Percentiles rank a stretch among this genome's conserved stretches.
phyloP scores from a whole-genome alignment of 345 rosid species.

The Aethionema arabicum region DNA sequence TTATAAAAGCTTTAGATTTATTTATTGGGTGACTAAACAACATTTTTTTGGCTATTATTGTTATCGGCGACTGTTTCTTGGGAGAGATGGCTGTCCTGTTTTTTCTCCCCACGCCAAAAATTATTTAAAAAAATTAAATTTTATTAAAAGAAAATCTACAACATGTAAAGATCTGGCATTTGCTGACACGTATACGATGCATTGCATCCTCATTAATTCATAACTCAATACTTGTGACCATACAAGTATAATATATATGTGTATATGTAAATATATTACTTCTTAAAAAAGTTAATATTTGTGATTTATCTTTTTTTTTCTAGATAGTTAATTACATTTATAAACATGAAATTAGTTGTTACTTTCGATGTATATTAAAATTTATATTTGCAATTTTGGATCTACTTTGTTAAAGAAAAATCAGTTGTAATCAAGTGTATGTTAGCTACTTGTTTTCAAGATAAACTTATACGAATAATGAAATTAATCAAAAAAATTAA shows the following conservation, averaged over 20 bases:
- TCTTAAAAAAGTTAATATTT: too few species aligned
- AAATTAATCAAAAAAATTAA: too few species aligned
- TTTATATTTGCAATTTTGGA: too few species aligned
- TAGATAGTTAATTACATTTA: too few species aligned
- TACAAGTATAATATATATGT: not conserved
- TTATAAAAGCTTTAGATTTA: conserved; percentile 4
- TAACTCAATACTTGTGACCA: conserved; percentile 5
- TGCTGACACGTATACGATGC: conserved; percentile 26
- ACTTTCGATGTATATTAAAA: too few species aligned
- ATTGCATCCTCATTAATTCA: conserved; percentile 23
- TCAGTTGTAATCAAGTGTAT: too few species aligned
- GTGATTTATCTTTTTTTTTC: too few species aligned
- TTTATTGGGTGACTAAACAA: conserved; percentile 20
- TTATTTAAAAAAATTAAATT: not conserved
- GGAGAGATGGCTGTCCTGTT: conserved; percentile 31
- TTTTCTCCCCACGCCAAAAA: conserved; percentile 1
- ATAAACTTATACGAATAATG: too few species aligned
- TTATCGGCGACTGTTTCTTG: conserved; percentile 33
- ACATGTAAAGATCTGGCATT: not conserved
- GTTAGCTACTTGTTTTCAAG: too few species aligned
- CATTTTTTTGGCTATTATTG: conserved; percentile 36
- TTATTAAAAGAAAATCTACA: not conserved
- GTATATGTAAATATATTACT: too few species aligned
- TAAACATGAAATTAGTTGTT: too few species aligned
- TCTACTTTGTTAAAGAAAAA: too few species aligned